These are phyloP conservation scores for Panaeolus cyanescens DNA, from an alignment of 768 basidiomycete genomes.

Conservation along the genomic window DNA sequence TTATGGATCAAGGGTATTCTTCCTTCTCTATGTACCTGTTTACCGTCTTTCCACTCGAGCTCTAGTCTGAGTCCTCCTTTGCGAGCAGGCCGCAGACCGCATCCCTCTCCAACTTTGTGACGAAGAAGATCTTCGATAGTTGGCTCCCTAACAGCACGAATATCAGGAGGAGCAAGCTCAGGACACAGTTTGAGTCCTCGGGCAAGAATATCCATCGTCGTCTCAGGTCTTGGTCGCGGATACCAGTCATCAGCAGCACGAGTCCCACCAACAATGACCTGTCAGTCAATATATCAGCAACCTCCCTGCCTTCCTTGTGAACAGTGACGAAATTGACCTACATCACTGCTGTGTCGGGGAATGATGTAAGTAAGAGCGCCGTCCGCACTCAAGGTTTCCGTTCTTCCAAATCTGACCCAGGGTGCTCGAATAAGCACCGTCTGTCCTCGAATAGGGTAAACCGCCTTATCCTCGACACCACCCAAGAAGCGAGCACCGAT, in stretches of 20 bases:
- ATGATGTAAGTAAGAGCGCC: constrained; percentile 64
- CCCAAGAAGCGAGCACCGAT: constrained; percentile 74
- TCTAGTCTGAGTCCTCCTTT: constrained; percentile 65
- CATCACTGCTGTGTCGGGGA: constrained; percentile 60
- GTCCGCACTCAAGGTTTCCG: constrained; percentile 35
- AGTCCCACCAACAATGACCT: constrained; percentile 66
- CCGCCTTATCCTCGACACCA: constrained; percentile 75
- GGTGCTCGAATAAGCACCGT: constrained; percentile 77
- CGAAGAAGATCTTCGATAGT: constrained; percentile 50
- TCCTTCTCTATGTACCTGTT: constrained; percentile 17
- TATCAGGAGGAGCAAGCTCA: constrained; percentile 57
- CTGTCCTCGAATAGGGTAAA: constrained; percentile 85
- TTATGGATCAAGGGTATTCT: constrained; percentile 30
- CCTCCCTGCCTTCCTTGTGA: too few species aligned
- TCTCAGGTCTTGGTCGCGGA: constrained; percentile 65
- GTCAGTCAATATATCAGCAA: background rate
- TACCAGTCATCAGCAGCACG: constrained; percentile 67
- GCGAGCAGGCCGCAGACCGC: constrained; percentile 56
- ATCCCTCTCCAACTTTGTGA: constrained; percentile 52
- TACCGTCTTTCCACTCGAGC: constrained; percentile 41
- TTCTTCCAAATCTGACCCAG: constrained; percentile 58
- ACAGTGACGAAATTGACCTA: constrained; percentile 18
- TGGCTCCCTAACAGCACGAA: constrained; percentile 40
- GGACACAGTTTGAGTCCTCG: constrained; percentile 54
- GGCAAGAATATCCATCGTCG: constrained; percentile 57